A percentile compares a stretch with the other conserved stretches of the same genome.
phyloP scores from a whole-genome alignment of 129 eudicot genomes.

The Artemisia annua region DNA sequence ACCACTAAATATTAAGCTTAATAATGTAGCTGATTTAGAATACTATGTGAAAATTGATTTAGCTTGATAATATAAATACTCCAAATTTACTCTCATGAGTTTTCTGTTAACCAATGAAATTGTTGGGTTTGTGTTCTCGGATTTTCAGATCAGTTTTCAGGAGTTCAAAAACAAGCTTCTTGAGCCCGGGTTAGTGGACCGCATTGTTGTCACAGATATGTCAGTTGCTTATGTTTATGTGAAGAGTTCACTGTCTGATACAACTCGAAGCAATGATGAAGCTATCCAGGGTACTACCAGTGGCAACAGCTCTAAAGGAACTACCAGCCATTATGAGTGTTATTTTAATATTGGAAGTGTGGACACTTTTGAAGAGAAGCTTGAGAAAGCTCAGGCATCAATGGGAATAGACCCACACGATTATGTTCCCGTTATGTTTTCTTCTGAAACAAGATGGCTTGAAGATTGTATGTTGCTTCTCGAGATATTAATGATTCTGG shows the following conservation, averaged over 20 bases:
- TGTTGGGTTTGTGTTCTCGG: conserved; percentile 7
- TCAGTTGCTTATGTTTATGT: conserved; percentile 70
- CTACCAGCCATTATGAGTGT: conserved; percentile 40
- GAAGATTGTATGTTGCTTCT: conserved; percentile 42
- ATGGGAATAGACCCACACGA: conserved; percentile 65
- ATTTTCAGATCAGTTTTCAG: conserved; percentile 78
- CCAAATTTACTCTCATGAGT: no score
- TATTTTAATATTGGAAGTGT: conserved; percentile 70
- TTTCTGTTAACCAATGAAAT: background rate
- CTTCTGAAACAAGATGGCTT: conserved; percentile 50
- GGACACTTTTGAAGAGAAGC: conserved; percentile 71
- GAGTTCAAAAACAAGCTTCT: conserved; percentile 77
- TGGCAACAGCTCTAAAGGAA: conserved; percentile 28
- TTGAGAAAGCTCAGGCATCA: conserved; percentile 78
- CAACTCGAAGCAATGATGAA: conserved; percentile 29
- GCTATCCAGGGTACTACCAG: conserved; percentile 28
- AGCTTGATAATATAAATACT: no score
- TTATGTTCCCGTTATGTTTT: conserved; percentile 68
- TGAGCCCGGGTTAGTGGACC: conserved; percentile 84
- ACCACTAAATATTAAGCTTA: no score
- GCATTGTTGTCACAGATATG: conserved; percentile 54
- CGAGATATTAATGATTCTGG: conserved; percentile 51
- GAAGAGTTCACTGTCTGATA: conserved; percentile 31
- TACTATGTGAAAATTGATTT: no score
- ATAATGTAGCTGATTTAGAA: no score